Evolutionary conservation across 139 green algal genomes (phyloP), one percentile per base, ranked within the genome.

Genomic region (Spirogloea muscicola): DNA sequence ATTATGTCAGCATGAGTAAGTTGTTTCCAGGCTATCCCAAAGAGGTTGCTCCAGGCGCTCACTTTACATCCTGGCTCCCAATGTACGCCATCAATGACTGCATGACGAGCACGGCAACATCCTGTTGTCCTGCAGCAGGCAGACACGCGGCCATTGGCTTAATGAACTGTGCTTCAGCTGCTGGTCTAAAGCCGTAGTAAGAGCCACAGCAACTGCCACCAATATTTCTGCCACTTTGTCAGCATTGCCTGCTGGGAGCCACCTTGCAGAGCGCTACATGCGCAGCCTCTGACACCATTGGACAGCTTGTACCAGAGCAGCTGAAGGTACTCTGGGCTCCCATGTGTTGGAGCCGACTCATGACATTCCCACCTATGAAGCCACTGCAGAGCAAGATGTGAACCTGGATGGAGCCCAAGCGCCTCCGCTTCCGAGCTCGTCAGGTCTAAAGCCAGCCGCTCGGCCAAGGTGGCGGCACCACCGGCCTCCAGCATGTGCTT

Each of bases 401-500:
- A 10, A 68, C 59, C 59, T 34, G 59, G 27, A 13, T 68, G 27
- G 10, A 68, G 18, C 43, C n/a, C 34, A 6, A 36, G 33, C 42
- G 25, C n/a, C n/a, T 29, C 27, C 6, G 18, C 18, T 68, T 68
- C 59, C 48, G 41, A 29, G 34, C 48, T 6, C 18, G 59, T 51
- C 41, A 68, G 25, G 46, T 6, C 4, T 5, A 68, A 6, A 10
- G 4, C 27, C 57, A 57, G 31, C n/a, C 34, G 46, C 27, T 41
- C 44, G 36, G 55, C 55, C 63, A 81, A 52, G 21, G 68, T 62
- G 41, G 74, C 29, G 70, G 88, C 86, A 16, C 43, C 25, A n/a
- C 74, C 49, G 36, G 87, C 81, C 71, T 92, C 85, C 10, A 63
- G 36, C 34, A 92, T 58, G 65, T 84, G 66, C 60, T 91, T 91